Percentiles rank a stretch among this genome's conserved stretches.
phyloP scores from a whole-genome alignment of 768 basidiomycete genomes.

The Neoboletus subvelutipes region DNA sequence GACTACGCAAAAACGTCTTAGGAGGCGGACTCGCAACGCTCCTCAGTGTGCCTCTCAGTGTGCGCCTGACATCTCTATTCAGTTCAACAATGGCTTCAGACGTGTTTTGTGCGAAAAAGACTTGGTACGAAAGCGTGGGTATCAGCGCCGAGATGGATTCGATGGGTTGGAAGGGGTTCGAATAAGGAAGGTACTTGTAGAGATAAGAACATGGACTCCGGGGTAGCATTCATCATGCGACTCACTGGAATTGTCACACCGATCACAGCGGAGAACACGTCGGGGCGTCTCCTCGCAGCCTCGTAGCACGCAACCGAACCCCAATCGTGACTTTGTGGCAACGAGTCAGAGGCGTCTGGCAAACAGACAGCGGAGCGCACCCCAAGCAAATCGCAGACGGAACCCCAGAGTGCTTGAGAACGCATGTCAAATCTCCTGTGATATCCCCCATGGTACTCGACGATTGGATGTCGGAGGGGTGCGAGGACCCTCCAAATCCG shows the following conservation, averaged over 20 bases:
- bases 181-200: conserved; percentile 58
- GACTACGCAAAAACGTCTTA: conserved; percentile 48
- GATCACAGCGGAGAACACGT: conserved; percentile 57
- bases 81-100: conserved; percentile 52
- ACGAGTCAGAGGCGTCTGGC: not conserved
- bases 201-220: not conserved
- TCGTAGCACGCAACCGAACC: conserved; percentile 68
- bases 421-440: conserved; percentile 61
- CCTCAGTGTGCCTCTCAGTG: conserved; percentile 56
- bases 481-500: conserved; percentile 67
- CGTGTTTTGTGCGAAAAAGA: conserved; percentile 57
- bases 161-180: conserved; percentile 47
- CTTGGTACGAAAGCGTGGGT: conserved; percentile 60
- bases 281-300: conserved; percentile 65
- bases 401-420: conserved; percentile 53
- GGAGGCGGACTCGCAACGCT: conserved; percentile 57
- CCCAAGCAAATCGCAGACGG: conserved; percentile 59
- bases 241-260: conserved; percentile 62
- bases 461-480: conserved; percentile 59
- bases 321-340: conserved; percentile 69
- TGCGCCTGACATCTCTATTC: conserved; percentile 52
- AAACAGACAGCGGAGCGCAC: conserved; percentile 34
- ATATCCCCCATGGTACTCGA: conserved; percentile 63
- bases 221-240: not conserved
- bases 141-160: conserved; percentile 39